These are phyloP conservation scores for Coemansia sp. DNA, from an alignment of 192 early-diverging fungal species.

Conservation along the genomic window DNA sequence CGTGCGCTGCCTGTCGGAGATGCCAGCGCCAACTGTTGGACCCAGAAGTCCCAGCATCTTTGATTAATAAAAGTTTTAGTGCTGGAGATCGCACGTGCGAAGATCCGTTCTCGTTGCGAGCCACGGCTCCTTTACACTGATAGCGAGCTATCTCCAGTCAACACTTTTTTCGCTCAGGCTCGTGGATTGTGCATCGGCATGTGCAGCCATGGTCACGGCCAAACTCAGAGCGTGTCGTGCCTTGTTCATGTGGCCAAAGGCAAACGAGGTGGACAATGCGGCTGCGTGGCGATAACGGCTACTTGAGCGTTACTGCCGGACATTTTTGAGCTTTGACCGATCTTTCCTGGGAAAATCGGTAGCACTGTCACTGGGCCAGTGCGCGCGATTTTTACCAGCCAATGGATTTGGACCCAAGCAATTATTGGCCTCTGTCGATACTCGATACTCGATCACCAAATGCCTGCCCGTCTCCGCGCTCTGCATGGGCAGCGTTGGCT, in stretches of 20 bases:
- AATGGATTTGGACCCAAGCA: constrained; percentile 18
- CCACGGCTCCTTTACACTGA: neutral
- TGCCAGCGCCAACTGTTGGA: neutral
- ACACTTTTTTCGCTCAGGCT: neutral
- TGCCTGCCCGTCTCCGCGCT: neutral
- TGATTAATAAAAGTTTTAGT: neutral
- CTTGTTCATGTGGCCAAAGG: neutral
- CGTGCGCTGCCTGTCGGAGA: neutral
- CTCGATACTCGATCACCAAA: neutral
- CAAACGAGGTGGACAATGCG: constrained; percentile 3
- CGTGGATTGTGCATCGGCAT: neutral
- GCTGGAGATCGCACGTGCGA: neutral
- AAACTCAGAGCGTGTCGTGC: neutral
- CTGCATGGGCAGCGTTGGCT: neutral
- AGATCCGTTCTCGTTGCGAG: constrained; percentile 6
- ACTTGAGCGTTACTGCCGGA: neutral
- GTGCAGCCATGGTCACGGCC: neutral
- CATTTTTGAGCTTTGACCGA: neutral
- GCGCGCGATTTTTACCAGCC: constrained; percentile 44
- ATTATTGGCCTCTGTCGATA: neutral
- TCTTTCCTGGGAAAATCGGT: neutral
- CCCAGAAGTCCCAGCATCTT: neutral
- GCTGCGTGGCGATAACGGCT: neutral
- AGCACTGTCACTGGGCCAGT: neutral
- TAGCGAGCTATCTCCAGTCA: neutral